Evolutionary conservation across 345 rosid genomes (phyloP).

Genomic region (Passiflora organensis): DNA sequence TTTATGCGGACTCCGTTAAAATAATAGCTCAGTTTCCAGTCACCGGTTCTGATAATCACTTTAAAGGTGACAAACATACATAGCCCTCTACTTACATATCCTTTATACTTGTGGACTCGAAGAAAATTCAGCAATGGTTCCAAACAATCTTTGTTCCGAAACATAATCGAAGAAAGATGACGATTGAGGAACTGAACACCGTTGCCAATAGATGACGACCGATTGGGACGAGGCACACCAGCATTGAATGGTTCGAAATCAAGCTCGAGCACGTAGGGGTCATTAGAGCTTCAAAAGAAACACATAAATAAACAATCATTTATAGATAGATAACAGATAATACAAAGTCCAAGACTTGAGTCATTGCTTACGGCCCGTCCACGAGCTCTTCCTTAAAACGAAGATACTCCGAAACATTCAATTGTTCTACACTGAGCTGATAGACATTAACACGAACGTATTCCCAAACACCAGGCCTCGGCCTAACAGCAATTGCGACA

Average conservation of each 20-base stretch:
- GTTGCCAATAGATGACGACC: constrained; percentile 94
- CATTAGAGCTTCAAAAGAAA: constrained; percentile 6
- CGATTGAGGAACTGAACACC: constrained; percentile 99
- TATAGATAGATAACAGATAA: constrained; percentile 12
- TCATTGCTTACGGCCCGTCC: constrained; percentile 57
- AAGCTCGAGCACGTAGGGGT: constrained; percentile 71
- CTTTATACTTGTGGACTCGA: constrained; percentile 72
- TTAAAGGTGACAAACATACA: no score
- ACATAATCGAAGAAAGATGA: constrained; percentile 92
- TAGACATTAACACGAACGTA: constrained; percentile 80
- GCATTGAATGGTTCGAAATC: constrained; percentile 98
- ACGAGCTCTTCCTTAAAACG: constrained; percentile 83
- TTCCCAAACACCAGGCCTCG: constrained; percentile 99
- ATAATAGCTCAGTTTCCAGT: no score
- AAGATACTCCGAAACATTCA: constrained; percentile 79
- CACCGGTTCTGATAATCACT: no score
- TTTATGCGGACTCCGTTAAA: no score
- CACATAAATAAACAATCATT: constrained; percentile 14
- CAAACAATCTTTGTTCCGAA: constrained; percentile 80
- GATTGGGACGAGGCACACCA: constrained; percentile 68
- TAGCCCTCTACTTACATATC: constrained; percentile 56
- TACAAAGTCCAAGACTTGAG: constrained; percentile 1
- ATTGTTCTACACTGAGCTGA: constrained; percentile 81
- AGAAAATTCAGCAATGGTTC: constrained; percentile 89
- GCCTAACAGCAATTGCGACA: constrained; percentile 89